These are phyloP conservation scores for Boletus fagicola DNA, from an alignment of 768 basidiomycete species.

Conservation along the genomic window DNA sequence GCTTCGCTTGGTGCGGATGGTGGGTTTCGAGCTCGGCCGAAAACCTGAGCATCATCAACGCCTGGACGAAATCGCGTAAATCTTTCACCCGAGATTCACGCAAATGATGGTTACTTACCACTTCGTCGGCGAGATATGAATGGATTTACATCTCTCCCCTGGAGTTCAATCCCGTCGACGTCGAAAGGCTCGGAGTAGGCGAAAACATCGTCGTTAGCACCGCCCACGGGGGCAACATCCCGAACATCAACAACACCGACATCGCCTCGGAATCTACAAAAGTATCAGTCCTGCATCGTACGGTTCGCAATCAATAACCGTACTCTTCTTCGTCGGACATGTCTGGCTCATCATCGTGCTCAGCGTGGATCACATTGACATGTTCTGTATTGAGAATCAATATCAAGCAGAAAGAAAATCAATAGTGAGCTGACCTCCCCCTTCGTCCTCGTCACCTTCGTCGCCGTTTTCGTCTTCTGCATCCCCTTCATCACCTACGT, in stretches of 20 bases:
- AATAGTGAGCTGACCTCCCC: constrained; percentile 15
- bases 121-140: constrained; percentile 58
- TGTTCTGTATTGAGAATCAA: constrained; percentile 34
- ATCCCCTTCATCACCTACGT: constrained; percentile 54
- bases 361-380: constrained; percentile 61
- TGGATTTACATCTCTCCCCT: constrained; percentile 38
- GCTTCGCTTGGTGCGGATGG: constrained; percentile 59
- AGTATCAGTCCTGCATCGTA: constrained; percentile 15
- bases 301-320: constrained; percentile 18
- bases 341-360: constrained; percentile 61
- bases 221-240: constrained; percentile 30
- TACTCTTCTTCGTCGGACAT: constrained; percentile 70
- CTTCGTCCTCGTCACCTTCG: constrained; percentile 45
- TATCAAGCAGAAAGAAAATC: not conserved
- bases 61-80: constrained; percentile 24
- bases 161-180: constrained; percentile 43
- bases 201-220: constrained; percentile 48
- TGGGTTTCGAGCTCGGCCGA: constrained; percentile 57
- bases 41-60: constrained; percentile 59
- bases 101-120: constrained; percentile 6
- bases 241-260: constrained; percentile 39
- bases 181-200: constrained; percentile 54
- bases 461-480: constrained; percentile 60
- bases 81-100: not conserved
- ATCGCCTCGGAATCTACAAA: constrained; percentile 40